Evolutionary conservation across 257 asterid genomes (phyloP).

Genomic region (Coffea eugenioides): DNA sequence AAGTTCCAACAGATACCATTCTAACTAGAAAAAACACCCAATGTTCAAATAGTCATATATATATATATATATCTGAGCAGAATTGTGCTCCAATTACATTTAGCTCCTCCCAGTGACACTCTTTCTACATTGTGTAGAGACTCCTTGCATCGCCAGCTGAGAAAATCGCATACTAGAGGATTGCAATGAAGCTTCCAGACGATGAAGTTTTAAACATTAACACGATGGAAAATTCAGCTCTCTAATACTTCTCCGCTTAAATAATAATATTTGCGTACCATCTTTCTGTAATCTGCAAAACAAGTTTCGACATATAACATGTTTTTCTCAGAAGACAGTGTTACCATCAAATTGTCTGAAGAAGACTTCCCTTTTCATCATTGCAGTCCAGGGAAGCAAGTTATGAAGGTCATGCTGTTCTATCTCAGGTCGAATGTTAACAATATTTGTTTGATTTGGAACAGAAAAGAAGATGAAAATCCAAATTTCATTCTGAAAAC

Average conservation of each 20-base stretch:
- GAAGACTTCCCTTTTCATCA: neutral
- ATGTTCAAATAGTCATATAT: neutral
- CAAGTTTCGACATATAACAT: neutral
- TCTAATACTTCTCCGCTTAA: constrained; percentile 44
- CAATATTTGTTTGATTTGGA: neutral
- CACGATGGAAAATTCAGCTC: constrained; percentile 32
- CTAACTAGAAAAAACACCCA: neutral
- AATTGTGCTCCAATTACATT: constrained; percentile 5
- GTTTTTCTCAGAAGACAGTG: neutral
- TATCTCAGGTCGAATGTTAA: neutral
- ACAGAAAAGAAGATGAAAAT: neutral
- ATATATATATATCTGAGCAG: neutral
- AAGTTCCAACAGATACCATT: neutral
- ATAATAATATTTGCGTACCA: constrained; percentile 57
- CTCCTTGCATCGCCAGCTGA: neutral
- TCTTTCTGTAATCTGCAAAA: constrained; percentile 60
- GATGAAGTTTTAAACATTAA: neutral
- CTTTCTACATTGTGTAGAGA: neutral
- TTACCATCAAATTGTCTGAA: neutral
- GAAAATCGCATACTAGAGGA: neutral
- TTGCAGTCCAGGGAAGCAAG: neutral
- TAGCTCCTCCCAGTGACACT: too few species aligned
- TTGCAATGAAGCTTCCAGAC: neutral
- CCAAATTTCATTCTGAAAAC: neutral
- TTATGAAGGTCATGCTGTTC: neutral